Percentiles rank a stretch among this genome's conserved stretches.
Conservation (phyloP, 805 yeast species). For the Hanseniaspora opuntiae region DNA sequence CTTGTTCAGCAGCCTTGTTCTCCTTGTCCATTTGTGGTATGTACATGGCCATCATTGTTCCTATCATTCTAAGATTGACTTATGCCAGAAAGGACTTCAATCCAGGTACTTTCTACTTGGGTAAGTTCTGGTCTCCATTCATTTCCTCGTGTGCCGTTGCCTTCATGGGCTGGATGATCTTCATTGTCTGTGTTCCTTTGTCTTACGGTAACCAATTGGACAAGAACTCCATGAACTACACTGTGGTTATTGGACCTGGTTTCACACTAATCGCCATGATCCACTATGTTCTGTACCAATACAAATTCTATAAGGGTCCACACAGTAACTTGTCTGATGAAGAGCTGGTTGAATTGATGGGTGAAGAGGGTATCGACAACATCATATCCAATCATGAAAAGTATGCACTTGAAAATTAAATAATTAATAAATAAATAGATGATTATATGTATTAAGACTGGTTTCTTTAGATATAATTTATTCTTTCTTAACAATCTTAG, state of each 20-base stretch:
- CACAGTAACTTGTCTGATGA: constrained; percentile 18
- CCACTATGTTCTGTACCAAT: constrained; percentile 41
- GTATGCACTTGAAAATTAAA: neutral
- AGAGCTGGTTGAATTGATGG: constrained; percentile 20
- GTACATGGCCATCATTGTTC: constrained; percentile 30
- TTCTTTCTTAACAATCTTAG: neutral
- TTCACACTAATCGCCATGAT: constrained; percentile 41
- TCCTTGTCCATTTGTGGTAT: constrained; percentile 30
- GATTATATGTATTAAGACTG: neutral
- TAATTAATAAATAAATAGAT: neutral
- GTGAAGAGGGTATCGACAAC: constrained; percentile 14
- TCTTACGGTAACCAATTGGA: constrained; percentile 19
- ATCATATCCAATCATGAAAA: constrained; percentile 8
- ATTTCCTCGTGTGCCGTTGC: constrained; percentile 34
- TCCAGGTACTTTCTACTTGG: constrained; percentile 56
- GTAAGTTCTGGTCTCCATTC: constrained; percentile 33
- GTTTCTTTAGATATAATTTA: neutral
- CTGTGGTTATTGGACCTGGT: constrained; percentile 49
- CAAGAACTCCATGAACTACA: constrained; percentile 49
- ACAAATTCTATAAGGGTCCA: constrained; percentile 48
- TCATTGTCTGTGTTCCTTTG: constrained; percentile 47
- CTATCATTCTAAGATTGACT: constrained; percentile 27
- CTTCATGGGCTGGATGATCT: constrained; percentile 40
- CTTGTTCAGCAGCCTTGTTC: constrained; percentile 33
- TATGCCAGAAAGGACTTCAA: constrained; percentile 35